Base-by-base conservation (phyloP, 1,284 basidiomycete genomes). In the Lignosus rhinocerotis region DNA sequence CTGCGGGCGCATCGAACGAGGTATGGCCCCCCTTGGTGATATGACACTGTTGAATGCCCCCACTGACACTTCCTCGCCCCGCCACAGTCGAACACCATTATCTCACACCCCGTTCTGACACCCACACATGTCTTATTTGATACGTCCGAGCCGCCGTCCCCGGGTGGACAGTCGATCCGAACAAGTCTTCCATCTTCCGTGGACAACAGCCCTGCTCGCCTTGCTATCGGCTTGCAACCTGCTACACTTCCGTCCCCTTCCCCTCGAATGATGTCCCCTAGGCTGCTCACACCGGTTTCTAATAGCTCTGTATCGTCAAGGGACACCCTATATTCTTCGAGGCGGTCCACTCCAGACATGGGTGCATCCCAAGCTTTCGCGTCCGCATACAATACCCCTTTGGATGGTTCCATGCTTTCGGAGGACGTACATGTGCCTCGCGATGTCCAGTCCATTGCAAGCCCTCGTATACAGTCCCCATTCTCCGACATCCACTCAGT, bases 51-150 rank as follows among this genome's bases (percentile, higher is more conserved):
- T 39, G 25, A 25, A 25, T 4, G 25, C 25, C 25, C 36, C 36
- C 36, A 39, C 11, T 17, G 31, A 17, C 11, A 19, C n/a, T 19
- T 11, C 16, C 32, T 17, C 21, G 55, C 21, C 60, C 34, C 21
- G n/a, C 11, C 43, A 9, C 62, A 81, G 79, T 75, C 78, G 2
- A 78, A 79, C 56, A 64, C 73, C 1, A 67, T 71, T 38, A 73
- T 82, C 46, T 73, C 81, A 1, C 79, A 79, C 62, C 69, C 73
- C 14, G 75, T 80, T 1, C 72, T 82, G 53, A 70, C 76, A 8
- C 79, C 81, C 14, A 80, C 80, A 2, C 80, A 83, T 61, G 75
- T 83, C 14, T 62, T 83, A 3, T 74, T 77, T 33, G 78, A 82
- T 62, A 60, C 76, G 25, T 77, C 80, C 33, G 69, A 72, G 30